These are phyloP conservation scores for Lithospermum erythrorhizon DNA, from an alignment of 257 asterid genomes.

Conservation along the genomic window DNA sequence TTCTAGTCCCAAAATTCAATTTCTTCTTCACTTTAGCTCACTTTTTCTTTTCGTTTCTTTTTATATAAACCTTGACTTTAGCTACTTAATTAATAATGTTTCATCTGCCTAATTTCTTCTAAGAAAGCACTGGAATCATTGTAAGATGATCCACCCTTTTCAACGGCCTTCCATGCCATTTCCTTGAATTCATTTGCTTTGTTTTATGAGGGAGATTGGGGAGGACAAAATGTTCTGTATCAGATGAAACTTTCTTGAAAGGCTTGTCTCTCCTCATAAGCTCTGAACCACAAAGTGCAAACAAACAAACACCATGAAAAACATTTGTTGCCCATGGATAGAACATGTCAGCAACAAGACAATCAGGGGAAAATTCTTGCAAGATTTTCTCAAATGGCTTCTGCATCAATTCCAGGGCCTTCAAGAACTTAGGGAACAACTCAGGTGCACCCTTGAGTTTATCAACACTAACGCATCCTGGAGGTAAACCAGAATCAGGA, in stretches of 20 bases:
- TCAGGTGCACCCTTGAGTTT: conserved; percentile 11
- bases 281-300: conserved; percentile 14
- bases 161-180: conserved; percentile 23
- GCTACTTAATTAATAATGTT: too few relatives aligned
- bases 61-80: too few relatives aligned
- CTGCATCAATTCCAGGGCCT: conserved; percentile 27
- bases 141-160: conserved; percentile 39
- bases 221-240: conserved; percentile 23
- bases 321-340: conserved; percentile 43
- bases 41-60: too few relatives aligned
- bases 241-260: conserved; percentile 17
- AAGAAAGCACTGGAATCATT: conserved; percentile 19
- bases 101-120: conserved; percentile 16
- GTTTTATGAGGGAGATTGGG: conserved; percentile 23
- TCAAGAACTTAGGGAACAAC: conserved; percentile 11
- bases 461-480: conserved; percentile 22
- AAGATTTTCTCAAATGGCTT: conserved; percentile 34
- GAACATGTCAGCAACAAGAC: conserved; percentile 49
- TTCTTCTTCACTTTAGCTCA: too few relatives aligned
- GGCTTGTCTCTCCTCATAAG: conserved; percentile 14
- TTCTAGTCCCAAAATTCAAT: too few relatives aligned
- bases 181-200: conserved; percentile 21
- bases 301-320: conserved; percentile 35
- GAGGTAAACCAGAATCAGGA: conserved; percentile 28
- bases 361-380: conserved; percentile 21